Evolutionary conservation across 768 basidiomycete species (phyloP).

Genomic region (Phallus indusiatus): DNA sequence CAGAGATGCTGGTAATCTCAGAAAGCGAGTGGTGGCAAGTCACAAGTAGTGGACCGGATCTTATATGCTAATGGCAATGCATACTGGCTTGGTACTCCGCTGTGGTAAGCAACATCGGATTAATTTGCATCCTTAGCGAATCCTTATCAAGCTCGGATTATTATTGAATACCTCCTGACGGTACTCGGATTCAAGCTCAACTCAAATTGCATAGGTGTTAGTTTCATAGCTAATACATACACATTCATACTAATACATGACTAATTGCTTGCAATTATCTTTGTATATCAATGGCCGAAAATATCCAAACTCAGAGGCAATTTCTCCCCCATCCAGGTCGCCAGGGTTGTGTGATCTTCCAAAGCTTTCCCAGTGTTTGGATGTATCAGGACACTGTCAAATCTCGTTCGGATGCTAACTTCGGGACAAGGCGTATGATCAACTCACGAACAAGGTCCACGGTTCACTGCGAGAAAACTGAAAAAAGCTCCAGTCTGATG

Average conservation of each 20-base stretch:
- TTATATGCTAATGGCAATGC: too few species aligned
- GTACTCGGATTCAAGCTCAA: too few species aligned
- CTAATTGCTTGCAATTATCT: background rate
- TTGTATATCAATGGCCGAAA: slow-evolving; percentile 14
- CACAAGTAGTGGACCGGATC: too few species aligned
- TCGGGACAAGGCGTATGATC: background rate
- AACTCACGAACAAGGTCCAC: slow-evolving; percentile 63
- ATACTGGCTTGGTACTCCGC: too few species aligned
- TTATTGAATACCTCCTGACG: too few species aligned
- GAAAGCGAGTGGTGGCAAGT: background rate
- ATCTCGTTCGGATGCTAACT: background rate
- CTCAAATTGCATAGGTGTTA: too few species aligned
- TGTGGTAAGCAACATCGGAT: too few species aligned
- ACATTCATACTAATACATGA: too few species aligned
- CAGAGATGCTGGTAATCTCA: background rate
- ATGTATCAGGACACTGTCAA: slow-evolving; percentile 53
- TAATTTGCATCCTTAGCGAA: too few species aligned
- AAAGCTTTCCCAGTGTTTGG: slow-evolving; percentile 52
- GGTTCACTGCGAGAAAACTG: slow-evolving; percentile 55
- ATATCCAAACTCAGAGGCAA: slow-evolving; percentile 44
- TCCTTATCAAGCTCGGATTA: too few species aligned
- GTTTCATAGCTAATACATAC: too few species aligned
- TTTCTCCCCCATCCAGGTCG: slow-evolving; percentile 56
- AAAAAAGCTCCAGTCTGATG: slow-evolving; percentile 64
- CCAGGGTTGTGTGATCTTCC: slow-evolving; percentile 54